Percentiles rank a stretch among this genome's conserved stretches.
Conservation (phyloP, 192 early-diverging fungal species). For the Podila minutissima region DNA sequence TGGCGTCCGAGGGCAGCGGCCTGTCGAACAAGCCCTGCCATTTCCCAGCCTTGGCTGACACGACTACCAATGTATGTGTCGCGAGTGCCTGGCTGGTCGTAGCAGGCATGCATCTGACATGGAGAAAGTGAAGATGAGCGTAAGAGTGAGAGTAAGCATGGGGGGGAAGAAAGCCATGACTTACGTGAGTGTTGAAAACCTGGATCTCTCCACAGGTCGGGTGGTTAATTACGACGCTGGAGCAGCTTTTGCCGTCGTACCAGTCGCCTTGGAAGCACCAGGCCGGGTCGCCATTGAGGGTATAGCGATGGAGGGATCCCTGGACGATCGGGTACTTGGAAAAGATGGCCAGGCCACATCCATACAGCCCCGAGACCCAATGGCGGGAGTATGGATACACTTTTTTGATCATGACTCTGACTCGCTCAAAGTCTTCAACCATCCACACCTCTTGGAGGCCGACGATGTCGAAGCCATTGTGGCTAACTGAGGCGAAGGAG, state of each 20-base stretch:
- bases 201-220: slow-evolving; percentile 61
- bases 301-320: slow-evolving; percentile 52
- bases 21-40: slow-evolving; percentile 49
- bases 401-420: slow-evolving; percentile 20
- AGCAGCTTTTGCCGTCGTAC: slow-evolving; percentile 65
- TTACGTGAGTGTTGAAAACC: slow-evolving; percentile 69
- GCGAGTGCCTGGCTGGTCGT: slow-evolving; percentile 49
- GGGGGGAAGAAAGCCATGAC: neutral
- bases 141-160: neutral
- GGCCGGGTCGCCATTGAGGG: slow-evolving; percentile 60
- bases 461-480: slow-evolving; percentile 52
- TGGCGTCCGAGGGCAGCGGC: slow-evolving; percentile 60
- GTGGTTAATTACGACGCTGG: slow-evolving; percentile 57
- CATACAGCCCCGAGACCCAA: slow-evolving; percentile 30
- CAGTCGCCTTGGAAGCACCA: slow-evolving; percentile 64
- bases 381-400: slow-evolving; percentile 47
- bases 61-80: slow-evolving; percentile 61
- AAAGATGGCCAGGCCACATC: slow-evolving; percentile 21
- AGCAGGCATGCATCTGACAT: slow-evolving; percentile 63
- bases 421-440: slow-evolving; percentile 40
- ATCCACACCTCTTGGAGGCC: slow-evolving; percentile 63
- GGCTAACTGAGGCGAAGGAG: neutral
- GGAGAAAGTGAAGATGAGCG: neutral
- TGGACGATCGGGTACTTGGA: slow-evolving; percentile 58
- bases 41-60: slow-evolving; percentile 64